Evolutionary conservation across 139 green algal species (phyloP).

Genomic region (Chlamydomonas sp.): DNA sequence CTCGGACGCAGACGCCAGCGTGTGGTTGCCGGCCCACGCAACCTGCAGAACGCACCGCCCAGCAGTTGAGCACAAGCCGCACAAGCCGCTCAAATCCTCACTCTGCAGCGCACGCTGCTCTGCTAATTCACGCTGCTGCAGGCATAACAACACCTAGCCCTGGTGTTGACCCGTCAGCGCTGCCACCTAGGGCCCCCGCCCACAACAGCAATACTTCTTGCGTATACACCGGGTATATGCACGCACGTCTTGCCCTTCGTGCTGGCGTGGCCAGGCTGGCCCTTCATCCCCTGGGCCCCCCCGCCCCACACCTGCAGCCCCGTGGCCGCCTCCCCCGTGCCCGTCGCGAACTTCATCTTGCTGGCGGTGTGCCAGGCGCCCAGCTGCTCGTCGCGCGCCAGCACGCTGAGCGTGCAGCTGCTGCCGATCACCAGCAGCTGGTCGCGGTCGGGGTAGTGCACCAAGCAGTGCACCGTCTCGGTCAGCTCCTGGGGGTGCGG

Average conservation of each 20-base stretch:
- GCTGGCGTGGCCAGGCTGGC: no score
- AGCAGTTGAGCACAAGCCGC: no score
- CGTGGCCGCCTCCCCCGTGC: constrained; percentile 48
- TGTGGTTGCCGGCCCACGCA: constrained; percentile 63
- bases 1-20: constrained; percentile 57
- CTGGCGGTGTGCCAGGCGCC: constrained; percentile 32
- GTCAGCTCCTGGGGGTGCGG: constrained; percentile 37
- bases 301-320: constrained; percentile 40
- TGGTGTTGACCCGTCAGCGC: no score
- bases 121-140: no score
- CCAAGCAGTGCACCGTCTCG: constrained; percentile 39
- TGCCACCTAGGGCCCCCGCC: no score
- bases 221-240: neutral
- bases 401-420: constrained; percentile 50
- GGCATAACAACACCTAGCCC: no score
- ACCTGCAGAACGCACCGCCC: constrained; percentile 31
- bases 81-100: no score
- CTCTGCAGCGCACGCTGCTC: no score
- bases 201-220: neutral
- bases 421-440: constrained; percentile 51
- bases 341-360: constrained; percentile 61
- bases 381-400: constrained; percentile 43
- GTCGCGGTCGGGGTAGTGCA: constrained; percentile 56
- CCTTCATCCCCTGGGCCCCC: neutral
- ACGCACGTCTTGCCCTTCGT: no score